phyloP scores from a whole-genome alignment of 2,329 filamentous ascomycete genomes.

The Diaporthe longicolla region DNA sequence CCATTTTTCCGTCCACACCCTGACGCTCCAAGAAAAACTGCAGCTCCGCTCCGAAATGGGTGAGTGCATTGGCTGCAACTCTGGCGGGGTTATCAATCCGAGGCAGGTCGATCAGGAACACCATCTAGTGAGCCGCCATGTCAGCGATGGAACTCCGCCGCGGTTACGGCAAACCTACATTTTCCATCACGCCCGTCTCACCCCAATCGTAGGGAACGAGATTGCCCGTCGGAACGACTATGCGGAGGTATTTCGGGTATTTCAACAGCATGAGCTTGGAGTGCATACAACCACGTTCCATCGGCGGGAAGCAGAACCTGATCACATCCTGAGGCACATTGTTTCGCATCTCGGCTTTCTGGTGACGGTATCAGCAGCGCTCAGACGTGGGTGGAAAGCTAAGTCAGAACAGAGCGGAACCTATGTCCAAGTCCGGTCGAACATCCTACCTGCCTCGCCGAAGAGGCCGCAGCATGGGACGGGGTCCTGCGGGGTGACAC shows the following conservation, averaged over 20 bases:
- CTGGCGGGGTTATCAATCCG: conserved; percentile 58
- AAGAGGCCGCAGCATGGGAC: conserved; percentile 9
- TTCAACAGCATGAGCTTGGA: conserved; percentile 95
- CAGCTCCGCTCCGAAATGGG: conserved; percentile 78
- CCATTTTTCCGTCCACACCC: conserved; percentile 73
- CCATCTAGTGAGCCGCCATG: conserved; percentile 63
- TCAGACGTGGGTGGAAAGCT: conserved; percentile 17
- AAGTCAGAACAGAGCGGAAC: conserved; percentile 23
- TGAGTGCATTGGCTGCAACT: conserved; percentile 51
- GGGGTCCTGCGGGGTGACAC: conserved; percentile 5
- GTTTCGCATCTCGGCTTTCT: conserved; percentile 65
- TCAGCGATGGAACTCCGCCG: conserved; percentile 41
- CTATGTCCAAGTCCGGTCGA: conserved; percentile 9
- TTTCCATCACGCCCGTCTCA: conserved; percentile 86
- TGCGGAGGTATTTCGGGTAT: conserved; percentile 78
- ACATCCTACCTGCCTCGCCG: conserved; percentile 19
- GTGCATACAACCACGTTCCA: conserved; percentile 83
- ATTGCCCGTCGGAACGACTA: conserved; percentile 91
- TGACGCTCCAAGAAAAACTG: conserved; percentile 78
- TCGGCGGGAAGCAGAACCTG: conserved; percentile 84
- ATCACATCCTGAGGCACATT: conserved; percentile 68
- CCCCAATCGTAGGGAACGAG: conserved; percentile 91
- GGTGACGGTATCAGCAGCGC: conserved; percentile 30
- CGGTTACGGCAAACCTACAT: conserved; percentile 64
- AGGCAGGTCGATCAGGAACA: conserved; percentile 95